Conservation (phyloP, 371 early-diverging fungal genomes). For the Mucor mucedo region DNA sequence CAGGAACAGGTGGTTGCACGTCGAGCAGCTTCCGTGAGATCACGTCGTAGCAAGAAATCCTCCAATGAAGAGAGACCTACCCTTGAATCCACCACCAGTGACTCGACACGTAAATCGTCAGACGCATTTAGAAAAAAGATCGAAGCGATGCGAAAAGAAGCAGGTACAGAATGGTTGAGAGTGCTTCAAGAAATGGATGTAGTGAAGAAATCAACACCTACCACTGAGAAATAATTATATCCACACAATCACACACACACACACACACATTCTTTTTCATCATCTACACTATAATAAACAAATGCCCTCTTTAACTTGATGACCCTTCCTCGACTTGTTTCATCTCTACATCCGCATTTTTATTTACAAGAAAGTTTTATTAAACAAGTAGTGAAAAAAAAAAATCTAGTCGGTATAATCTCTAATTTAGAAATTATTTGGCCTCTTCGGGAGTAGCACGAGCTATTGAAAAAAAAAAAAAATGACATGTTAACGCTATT, state of each 20-base stretch:
- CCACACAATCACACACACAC: background rate
- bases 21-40: constrained; percentile 35
- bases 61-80: constrained; percentile 13
- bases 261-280: too few relatives aligned
- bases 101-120: constrained; percentile 21
- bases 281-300: too few relatives aligned
- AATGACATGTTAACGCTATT: background rate
- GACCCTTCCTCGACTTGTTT: too few relatives aligned
- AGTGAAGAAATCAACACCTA: constrained; percentile 20
- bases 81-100: constrained; percentile 1
- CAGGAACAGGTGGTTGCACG: constrained; percentile 29
- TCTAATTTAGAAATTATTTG: background rate
- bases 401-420: background rate
- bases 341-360: too few relatives aligned
- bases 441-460: constrained; percentile 79
- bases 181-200: constrained; percentile 65
- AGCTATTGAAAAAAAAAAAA: constrained; percentile 27
- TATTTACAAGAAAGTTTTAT: background rate
- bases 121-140: constrained; percentile 58
- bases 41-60: constrained; percentile 35
- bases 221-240: background rate
- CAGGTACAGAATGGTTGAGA: constrained; percentile 68
- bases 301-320: too few relatives aligned
- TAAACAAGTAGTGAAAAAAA: background rate
- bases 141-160: constrained; percentile 67